phyloP scores from a whole-genome alignment of 768 basidiomycete genomes.

The Suillus hirtellus region DNA sequence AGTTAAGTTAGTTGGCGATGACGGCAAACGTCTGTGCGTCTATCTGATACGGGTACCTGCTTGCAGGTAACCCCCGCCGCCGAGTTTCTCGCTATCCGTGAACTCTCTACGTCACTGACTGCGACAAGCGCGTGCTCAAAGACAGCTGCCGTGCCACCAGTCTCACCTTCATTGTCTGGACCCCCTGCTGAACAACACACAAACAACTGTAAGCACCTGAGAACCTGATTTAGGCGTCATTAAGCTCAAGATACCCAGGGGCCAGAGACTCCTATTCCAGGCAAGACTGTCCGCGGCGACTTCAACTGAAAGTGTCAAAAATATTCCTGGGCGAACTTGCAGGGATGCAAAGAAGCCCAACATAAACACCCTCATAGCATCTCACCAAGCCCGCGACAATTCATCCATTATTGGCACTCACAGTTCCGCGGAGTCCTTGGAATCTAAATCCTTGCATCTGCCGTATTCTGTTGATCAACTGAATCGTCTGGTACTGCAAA shows the following conservation, averaged over 20 bases:
- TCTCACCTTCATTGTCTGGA: too few species aligned
- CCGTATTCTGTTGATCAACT: constrained; percentile 4
- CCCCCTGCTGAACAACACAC: background rate
- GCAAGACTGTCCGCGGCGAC: background rate
- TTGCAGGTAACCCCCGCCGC: background rate
- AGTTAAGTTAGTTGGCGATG: background rate
- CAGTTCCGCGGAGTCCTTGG: constrained; percentile 4
- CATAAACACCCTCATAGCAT: constrained; percentile 1
- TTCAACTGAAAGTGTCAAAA: background rate
- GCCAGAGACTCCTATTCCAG: background rate
- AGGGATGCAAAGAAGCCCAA: background rate
- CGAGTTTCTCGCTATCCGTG: background rate
- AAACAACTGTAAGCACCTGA: too few species aligned
- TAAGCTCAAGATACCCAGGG: background rate
- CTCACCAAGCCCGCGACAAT: background rate
- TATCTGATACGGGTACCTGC: background rate
- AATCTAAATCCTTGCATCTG: background rate
- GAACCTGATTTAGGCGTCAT: background rate
- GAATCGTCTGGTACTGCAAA: background rate
- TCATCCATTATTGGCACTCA: background rate
- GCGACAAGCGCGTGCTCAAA: too few species aligned
- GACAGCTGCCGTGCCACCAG: background rate
- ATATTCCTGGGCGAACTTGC: background rate
- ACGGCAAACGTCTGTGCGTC: background rate
- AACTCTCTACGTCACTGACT: too few species aligned